These are phyloP conservation scores for Claviceps capensis DNA, from an alignment of 2,329 filamentous ascomycete genomes.

Conservation along the genomic window DNA sequence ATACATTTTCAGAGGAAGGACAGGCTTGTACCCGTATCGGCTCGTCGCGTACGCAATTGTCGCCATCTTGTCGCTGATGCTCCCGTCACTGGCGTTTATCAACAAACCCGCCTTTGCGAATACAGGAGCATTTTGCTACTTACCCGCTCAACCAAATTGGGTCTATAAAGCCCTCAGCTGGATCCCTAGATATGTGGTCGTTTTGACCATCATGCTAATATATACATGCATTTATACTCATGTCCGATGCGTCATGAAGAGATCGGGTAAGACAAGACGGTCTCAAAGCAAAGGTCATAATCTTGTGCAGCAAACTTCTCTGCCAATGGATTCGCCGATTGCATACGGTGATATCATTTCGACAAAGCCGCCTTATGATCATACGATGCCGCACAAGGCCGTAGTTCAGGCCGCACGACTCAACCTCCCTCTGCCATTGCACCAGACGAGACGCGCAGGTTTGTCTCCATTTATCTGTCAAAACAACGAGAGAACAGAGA, in stretches of 20 bases:
- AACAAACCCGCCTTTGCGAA: conserved; percentile 44
- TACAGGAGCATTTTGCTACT: conserved; percentile 54
- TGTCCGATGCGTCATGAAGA: conserved; percentile 33
- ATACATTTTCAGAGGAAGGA: conserved; percentile 51
- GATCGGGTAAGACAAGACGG: conserved; percentile 19
- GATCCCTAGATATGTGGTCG: conserved; percentile 60
- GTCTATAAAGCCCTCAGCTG: conserved; percentile 54
- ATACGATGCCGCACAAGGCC: conserved; percentile 6
- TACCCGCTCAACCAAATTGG: conserved; percentile 55
- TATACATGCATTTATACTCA: conserved; percentile 60
- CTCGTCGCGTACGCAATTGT: conserved; percentile 43
- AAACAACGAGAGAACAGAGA: neutral
- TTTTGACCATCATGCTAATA: conserved; percentile 47
- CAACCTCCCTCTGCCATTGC: neutral
- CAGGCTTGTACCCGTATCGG: conserved; percentile 57
- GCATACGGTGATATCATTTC: conserved; percentile 20
- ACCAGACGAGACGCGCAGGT: neutral
- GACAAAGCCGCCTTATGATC: conserved; percentile 12
- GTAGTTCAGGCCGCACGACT: neutral
- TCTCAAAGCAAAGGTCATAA: neutral
- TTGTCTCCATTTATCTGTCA: neutral
- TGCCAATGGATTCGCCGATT: conserved; percentile 18
- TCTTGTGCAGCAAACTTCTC: conserved; percentile 2
- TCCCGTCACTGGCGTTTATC: conserved; percentile 51
- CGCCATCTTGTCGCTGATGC: conserved; percentile 41